Evolutionary conservation across 2,329 filamentous ascomycete genomes (phyloP), one percentile per base, ranked within the genome.

Genomic region (Cladosporium sp.): DNA sequence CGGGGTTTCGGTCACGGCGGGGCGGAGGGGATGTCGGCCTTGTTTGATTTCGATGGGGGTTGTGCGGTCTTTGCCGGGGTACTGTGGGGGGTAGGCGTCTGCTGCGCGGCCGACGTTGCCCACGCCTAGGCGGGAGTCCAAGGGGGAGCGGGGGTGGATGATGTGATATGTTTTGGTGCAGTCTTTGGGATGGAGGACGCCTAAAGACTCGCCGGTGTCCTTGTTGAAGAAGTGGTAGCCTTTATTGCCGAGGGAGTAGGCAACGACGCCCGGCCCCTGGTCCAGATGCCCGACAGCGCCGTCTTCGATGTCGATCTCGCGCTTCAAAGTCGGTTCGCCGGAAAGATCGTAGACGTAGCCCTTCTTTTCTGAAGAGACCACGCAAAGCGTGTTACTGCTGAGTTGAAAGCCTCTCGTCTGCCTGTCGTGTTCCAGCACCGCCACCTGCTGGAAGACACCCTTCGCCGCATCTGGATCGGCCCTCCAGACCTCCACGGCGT

Each of bases 391-490:
- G 54, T 67, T 63, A 54, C 69, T 68, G 1, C 68, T 71, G 14
- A 77, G 59, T 53, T 76, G 74, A 46, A 74, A 76, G 10, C 74
- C 74, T 61, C 74, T 63, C 1, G 71, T 76, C 58, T 72, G 66
- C 28, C 66, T 69, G 43, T 73, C 66, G 53, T 76, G 74, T 16
- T 68, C 60, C 45, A 77, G 58, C 3, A 73, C 57, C 1, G 71
- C 69, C 28, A 74, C 65, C 11, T 60, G 68, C 18, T 64, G 64
- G 53, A 76, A 76, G 34, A 69, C 65, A 13, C 72, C 73, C 32
- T 70, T 65, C 4, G 38, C 19, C 9, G 40, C 35, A 16, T 37
- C 18, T 10, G 56, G 43, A 18, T 68, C 70, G 0, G 69, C 64
- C 51, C 70, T 66, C 74, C 74, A 77, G 2, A 76, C 70, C 56